These are phyloP conservation scores for Meyerozyma elateridarum DNA, from an alignment of 1,139 yeast species.

Conservation along the genomic window DNA sequence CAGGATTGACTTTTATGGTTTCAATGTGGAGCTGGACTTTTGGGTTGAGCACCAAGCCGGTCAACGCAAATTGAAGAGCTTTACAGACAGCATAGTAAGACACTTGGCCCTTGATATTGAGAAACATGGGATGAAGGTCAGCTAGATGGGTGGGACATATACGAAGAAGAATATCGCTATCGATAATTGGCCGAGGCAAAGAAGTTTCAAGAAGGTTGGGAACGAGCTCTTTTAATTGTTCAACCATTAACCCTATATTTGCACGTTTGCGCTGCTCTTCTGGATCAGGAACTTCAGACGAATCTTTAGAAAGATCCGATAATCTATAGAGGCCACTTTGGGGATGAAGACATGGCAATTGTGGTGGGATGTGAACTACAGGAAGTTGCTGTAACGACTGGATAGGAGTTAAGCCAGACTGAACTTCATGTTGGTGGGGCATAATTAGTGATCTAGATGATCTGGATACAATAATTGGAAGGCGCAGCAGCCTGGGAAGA, in stretches of 20 bases:
- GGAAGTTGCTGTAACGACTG: no score
- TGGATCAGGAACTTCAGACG: no score
- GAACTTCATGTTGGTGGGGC: no score
- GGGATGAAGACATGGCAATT: no score
- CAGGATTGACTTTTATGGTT: constrained; percentile 26
- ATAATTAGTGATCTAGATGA: no score
- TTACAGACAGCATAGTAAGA: constrained; percentile 53
- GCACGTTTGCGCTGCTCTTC: constrained; percentile 33
- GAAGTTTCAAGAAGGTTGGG: constrained; percentile 53
- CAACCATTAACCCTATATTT: constrained; percentile 59
- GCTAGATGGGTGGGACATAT: constrained; percentile 57
- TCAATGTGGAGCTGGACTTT: constrained; percentile 47
- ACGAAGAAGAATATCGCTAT: constrained; percentile 51
- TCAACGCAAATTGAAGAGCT: constrained; percentile 50
- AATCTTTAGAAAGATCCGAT: no score
- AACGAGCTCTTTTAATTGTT: constrained; percentile 45
- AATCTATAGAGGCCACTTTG: no score
- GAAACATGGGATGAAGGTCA: constrained; percentile 48
- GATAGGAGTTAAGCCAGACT: no score
- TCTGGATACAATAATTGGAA: no score
- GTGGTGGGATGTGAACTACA: no score
- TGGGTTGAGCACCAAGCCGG: constrained; percentile 51
- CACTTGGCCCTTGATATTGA: constrained; percentile 55
- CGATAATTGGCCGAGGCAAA: constrained; percentile 46
- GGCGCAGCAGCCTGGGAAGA: no score